A percentile compares a stretch with the other conserved stretches of the same genome.
Evolutionary conservation across 495 filamentous ascomycete species (phyloP).

Genomic region (Neurospora sp.): DNA sequence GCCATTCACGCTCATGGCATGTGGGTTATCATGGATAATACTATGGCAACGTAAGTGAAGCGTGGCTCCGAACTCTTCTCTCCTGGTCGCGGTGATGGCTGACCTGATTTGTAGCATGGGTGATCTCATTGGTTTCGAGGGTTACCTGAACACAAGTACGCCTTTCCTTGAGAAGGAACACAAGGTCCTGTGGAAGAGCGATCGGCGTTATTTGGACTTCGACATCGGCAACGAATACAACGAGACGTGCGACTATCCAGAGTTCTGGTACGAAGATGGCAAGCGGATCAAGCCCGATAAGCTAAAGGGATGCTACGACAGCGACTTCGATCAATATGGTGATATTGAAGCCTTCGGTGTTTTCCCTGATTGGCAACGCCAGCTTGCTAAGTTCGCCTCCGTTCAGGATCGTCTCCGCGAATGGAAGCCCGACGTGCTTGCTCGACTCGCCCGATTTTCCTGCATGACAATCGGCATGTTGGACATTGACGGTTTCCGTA

Average conservation of each 20-base stretch:
- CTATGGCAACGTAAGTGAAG: constrained; percentile 45
- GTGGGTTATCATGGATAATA: constrained; percentile 67
- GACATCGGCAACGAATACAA: constrained; percentile 48
- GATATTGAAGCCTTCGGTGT: constrained; percentile 61
- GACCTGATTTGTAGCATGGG: constrained; percentile 37
- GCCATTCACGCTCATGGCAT: constrained; percentile 58
- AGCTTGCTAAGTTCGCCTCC: constrained; percentile 64
- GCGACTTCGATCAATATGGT: constrained; percentile 64
- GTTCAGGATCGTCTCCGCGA: constrained; percentile 69
- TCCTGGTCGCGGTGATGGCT: not conserved
- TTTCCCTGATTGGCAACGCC: constrained; percentile 54
- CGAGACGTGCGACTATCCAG: constrained; percentile 50
- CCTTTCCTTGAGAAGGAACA: constrained; percentile 50
- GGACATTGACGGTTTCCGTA: constrained; percentile 62
- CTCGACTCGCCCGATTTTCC: constrained; percentile 52
- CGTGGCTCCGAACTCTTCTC: not conserved
- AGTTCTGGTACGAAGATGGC: constrained; percentile 59
- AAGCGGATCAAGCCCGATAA: constrained; percentile 38
- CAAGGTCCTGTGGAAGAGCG: constrained; percentile 47
- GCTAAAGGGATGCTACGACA: constrained; percentile 54
- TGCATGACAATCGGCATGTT: constrained; percentile 54
- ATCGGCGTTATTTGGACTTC: constrained; percentile 55
- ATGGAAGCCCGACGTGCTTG: constrained; percentile 52
- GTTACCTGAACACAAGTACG: constrained; percentile 54
- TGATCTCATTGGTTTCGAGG: constrained; percentile 59